Conservation (phyloP, 805 yeast species). For the Cyberlindnera mycetangii region DNA sequence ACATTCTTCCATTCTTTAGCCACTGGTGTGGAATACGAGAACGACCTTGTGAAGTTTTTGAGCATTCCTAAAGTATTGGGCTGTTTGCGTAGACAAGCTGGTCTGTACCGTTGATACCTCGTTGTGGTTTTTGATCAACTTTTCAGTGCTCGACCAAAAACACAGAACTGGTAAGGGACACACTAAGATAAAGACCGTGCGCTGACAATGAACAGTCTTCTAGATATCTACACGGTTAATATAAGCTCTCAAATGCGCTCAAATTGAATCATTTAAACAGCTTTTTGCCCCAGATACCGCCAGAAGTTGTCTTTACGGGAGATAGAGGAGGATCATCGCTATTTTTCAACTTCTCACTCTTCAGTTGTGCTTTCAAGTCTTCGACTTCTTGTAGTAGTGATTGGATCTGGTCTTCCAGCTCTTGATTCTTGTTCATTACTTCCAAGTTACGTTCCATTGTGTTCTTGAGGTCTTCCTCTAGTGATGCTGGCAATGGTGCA, state of each 20-base stretch:
- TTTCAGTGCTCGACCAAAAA: neutral
- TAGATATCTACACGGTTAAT: neutral
- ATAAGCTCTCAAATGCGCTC: too few species aligned
- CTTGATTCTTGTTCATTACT: conserved; percentile 61
- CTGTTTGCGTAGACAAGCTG: neutral
- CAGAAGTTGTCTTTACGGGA: conserved; percentile 3
- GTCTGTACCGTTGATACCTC: neutral
- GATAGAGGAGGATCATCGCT: neutral
- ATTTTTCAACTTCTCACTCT: conserved; percentile 2
- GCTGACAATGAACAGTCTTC: too few species aligned
- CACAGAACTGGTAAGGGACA: conserved; percentile 6
- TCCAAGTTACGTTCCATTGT: conserved; percentile 61
- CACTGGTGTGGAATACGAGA: conserved; percentile 16
- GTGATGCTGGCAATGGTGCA: conserved; percentile 35
- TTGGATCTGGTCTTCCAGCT: conserved; percentile 51
- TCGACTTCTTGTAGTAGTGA: conserved; percentile 41
- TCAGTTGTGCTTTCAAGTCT: conserved; percentile 29
- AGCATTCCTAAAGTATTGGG: conserved; percentile 11
- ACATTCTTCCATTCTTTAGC: conserved; percentile 41
- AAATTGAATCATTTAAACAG: conserved; percentile 21
- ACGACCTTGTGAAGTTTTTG: conserved; percentile 20
- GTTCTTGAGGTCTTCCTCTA: conserved; percentile 51
- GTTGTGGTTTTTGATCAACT: neutral
- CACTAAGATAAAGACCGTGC: conserved; percentile 6
- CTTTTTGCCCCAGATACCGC: conserved; percentile 24